Base-by-base conservation (phyloP, 176 grass and related monocot genomes). In the Ensete glaucum region DNA sequence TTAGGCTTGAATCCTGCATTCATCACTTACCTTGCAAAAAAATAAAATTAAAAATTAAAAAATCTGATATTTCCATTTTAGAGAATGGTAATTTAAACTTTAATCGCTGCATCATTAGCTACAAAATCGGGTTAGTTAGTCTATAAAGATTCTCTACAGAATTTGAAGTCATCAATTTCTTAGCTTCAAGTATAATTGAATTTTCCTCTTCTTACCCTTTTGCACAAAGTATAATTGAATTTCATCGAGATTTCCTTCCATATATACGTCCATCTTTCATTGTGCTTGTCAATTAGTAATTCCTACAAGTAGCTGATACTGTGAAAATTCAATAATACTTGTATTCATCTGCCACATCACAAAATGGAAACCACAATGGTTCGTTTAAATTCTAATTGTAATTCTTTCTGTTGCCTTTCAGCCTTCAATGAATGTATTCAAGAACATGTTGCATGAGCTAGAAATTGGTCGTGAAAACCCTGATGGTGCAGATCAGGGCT, bases 401-500 rank as follows among this genome's bases (percentile, higher is more conserved):
- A 7, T 60, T 2, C n/a, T 60, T 60, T 15, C n/a, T 60, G 57
- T 19, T 60, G 16, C 17, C n/a, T 76, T 84, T 34, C 85, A 96
- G 93, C 93, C 93, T 78, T 96, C 93, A 51, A 92, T 86, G 81
- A 87, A 92, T 76, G 89, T 90, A 66, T 96, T 96, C 79, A 86
- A 89, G 10, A 49, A 83, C 69, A 96, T 96, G 89, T 83, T 92
- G 84, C 89, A 92, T 76, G 89, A 92, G 69, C 81, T 96, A 16
- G 81, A 88, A 50, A 86, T 77, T 52, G 89, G 85, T 16, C 93
- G 89, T 55, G 63, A 76, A 22, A 96, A 96, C 83, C 84, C 89
- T 14, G 93, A 96, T 52, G 93, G 93, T 76, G 93, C 93, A 55
- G 89, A 96, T 81, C 89, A 96, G 73, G 93, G 93, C 15, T 96